phyloP scores from a whole-genome alignment of 768 basidiomycete species.

The Pholiota molesta region DNA sequence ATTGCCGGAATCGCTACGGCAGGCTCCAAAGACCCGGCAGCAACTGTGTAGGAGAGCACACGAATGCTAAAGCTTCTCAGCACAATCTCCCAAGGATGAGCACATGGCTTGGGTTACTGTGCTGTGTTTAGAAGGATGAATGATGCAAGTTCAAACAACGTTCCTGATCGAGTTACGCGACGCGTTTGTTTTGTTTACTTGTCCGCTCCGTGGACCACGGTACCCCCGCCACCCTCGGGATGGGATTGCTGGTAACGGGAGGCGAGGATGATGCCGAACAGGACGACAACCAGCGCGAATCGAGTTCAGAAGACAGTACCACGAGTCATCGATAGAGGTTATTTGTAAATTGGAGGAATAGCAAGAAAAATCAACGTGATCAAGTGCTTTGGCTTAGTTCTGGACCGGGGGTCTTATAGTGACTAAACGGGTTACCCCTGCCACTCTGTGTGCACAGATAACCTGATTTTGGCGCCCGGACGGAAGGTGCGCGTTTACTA shows the following conservation, averaged over 20 bases:
- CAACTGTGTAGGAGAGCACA: conserved; percentile 18
- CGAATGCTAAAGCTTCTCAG: conserved; percentile 1
- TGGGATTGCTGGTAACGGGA: conserved; percentile 2
- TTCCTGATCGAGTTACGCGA: conserved; percentile 43
- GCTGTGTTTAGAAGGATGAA: conserved; percentile 30
- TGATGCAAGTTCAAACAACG: conserved; percentile 27
- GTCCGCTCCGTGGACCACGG: conserved; percentile 13
- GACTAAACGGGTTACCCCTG: conserved; percentile 19
- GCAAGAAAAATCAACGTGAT: conserved; percentile 2
- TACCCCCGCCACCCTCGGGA: conserved; percentile 28
- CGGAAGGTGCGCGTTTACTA: not conserved
- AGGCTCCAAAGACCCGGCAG: conserved; percentile 43
- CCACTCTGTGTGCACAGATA: conserved; percentile 14
- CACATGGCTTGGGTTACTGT: conserved; percentile 31
- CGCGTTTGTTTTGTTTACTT: conserved; percentile 50
- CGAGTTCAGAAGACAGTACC: conserved; percentile 10
- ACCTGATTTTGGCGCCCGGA: conserved; percentile 1
- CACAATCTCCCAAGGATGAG: conserved; percentile 25
- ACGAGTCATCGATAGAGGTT: conserved; percentile 6
- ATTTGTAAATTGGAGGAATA: conserved; percentile 4
- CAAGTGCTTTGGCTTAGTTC: conserved; percentile 8
- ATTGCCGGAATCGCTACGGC: conserved; percentile 45
- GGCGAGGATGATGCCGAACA: conserved; percentile 6
- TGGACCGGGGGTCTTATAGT: conserved; percentile 15
- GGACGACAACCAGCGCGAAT: conserved; percentile 9